A percentile compares a stretch with the other conserved stretches of the same genome.
phyloP scores from a whole-genome alignment of 148 eudicot genomes.

The Silene uniflora region DNA sequence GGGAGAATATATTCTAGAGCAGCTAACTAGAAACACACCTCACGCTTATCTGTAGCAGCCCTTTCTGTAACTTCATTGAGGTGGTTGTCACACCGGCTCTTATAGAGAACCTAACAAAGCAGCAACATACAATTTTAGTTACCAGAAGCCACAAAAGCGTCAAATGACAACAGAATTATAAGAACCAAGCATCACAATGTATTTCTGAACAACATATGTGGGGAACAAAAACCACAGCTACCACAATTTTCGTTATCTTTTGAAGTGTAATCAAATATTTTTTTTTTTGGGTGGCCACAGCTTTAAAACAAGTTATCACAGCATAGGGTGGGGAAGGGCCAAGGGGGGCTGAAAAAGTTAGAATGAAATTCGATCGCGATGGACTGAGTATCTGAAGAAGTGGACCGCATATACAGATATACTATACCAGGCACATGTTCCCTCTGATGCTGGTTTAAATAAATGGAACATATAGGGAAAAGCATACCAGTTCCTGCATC shows the following conservation, averaged over 20 bases:
- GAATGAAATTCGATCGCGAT: background rate
- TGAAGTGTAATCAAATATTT: background rate
- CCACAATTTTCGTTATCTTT: background rate
- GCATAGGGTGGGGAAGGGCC: background rate
- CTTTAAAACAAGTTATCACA: background rate
- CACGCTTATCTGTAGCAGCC: slow-evolving; percentile 73
- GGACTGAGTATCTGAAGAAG: background rate
- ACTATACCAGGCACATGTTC: too few species aligned
- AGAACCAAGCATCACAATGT: slow-evolving; percentile 1
- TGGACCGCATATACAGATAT: too few species aligned
- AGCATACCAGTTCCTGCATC: slow-evolving; percentile 98
- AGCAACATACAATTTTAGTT: slow-evolving; percentile 3
- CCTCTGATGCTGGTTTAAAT: background rate
- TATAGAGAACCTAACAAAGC: slow-evolving; percentile 72
- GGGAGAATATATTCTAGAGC: background rate
- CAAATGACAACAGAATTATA: background rate
- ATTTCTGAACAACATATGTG: background rate
- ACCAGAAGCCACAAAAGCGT: background rate
- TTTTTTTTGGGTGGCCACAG: background rate
- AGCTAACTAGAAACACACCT: slow-evolving; percentile 46
- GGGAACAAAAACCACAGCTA: background rate
- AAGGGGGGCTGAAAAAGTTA: background rate
- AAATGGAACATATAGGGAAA: slow-evolving; percentile 12
- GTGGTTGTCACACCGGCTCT: slow-evolving; percentile 91
- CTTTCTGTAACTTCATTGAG: slow-evolving; percentile 81